These are phyloP conservation scores for Hanseniaspora vineae DNA, from an alignment of 805 yeast species.

Conservation along the genomic window DNA sequence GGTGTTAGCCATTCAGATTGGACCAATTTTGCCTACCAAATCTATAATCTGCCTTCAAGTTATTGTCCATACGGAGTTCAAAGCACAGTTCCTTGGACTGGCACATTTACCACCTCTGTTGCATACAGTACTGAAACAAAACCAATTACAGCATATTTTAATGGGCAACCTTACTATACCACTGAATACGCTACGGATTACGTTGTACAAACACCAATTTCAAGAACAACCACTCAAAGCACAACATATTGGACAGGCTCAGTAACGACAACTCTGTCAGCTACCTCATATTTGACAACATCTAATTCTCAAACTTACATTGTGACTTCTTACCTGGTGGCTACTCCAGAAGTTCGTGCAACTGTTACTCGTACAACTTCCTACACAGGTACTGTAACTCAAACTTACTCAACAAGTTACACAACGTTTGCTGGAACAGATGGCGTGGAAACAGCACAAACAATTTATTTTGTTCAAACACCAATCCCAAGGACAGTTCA, in stretches of 20 bases:
- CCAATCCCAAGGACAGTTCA: too few species aligned
- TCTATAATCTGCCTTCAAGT: constrained; percentile 2
- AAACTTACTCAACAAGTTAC: constrained; percentile 4
- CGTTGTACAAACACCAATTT: too few species aligned
- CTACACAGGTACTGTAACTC: constrained; percentile 3
- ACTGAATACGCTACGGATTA: too few species aligned
- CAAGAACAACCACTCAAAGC: too few species aligned
- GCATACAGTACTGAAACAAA: constrained; percentile 1
- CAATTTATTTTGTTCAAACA: too few species aligned
- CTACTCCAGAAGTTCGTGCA: constrained; percentile 2
- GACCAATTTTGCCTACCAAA: constrained; percentile 9
- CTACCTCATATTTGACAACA: too few species aligned
- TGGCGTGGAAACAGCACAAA: neutral
- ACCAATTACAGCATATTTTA: constrained; percentile 3
- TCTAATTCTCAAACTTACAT: too few species aligned
- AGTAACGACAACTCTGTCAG: too few species aligned
- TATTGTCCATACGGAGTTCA: constrained; percentile 1
- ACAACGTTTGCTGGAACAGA: neutral
- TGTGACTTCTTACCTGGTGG: constrained; percentile 1
- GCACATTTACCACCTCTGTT: constrained; percentile 3
- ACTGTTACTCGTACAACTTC: constrained; percentile 6
- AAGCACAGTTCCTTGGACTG: constrained; percentile 7
- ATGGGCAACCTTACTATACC: too few species aligned
- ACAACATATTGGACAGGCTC: too few species aligned
- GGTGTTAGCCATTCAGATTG: constrained; percentile 10